Conservation (phyloP, 2,329 filamentous ascomycete species). For the Rutstroemia sp. region DNA sequence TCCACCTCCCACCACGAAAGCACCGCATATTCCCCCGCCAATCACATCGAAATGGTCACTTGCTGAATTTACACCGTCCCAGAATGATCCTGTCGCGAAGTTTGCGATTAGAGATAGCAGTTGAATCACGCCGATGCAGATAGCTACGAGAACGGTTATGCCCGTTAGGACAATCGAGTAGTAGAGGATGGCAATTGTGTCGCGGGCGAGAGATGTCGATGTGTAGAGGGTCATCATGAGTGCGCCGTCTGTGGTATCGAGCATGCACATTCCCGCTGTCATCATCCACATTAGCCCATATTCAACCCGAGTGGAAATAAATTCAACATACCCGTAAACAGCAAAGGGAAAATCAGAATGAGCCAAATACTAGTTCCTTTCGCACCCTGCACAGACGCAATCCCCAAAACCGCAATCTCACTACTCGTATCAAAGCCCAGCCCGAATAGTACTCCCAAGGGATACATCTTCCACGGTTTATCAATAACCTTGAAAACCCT, state of each 20-base stretch:
- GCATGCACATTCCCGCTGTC: constrained; percentile 81
- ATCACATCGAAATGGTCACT: constrained; percentile 81
- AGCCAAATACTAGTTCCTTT: constrained; percentile 88
- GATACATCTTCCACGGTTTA: constrained; percentile 92
- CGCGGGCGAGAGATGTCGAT: constrained; percentile 66
- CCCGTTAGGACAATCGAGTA: constrained; percentile 53
- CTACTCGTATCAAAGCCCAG: constrained; percentile 93
- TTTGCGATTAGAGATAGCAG: constrained; percentile 71
- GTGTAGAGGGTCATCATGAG: constrained; percentile 95
- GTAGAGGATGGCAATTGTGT: constrained; percentile 85
- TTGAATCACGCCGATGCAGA: constrained; percentile 78
- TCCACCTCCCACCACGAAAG: constrained; percentile 71
- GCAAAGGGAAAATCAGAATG: constrained; percentile 80
- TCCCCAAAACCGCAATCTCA: constrained; percentile 86
- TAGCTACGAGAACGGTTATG: constrained; percentile 30
- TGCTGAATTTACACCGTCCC: constrained; percentile 74
- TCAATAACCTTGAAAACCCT: constrained; percentile 69
- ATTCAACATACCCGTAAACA: constrained; percentile 66
- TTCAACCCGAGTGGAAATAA: background rate
- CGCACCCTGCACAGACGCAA: constrained; percentile 79
- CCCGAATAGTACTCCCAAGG: constrained; percentile 79
- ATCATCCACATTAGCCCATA: background rate
- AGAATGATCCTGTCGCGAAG: constrained; percentile 71
- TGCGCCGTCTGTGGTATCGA: constrained; percentile 88
- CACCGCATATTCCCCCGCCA: constrained; percentile 76